Base-by-base conservation (phyloP, 495 filamentous ascomycete species). In the Chlorociboria aeruginascens region DNA sequence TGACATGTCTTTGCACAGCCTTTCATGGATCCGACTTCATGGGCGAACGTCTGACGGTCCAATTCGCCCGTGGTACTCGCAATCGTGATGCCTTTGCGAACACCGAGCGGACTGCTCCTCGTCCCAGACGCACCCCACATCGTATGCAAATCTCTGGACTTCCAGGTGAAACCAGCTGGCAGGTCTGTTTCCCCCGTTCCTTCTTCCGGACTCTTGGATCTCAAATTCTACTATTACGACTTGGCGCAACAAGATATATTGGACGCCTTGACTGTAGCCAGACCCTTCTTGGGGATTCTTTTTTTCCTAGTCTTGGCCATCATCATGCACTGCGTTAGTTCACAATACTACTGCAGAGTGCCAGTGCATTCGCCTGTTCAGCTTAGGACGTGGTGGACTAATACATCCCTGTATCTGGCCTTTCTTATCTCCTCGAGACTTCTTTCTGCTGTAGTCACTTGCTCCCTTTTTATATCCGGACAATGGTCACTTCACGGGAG, bases 91-190 rank as follows among this genome's bases (percentile, higher is more conserved):
- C 69, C 54, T 82, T 81, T 64, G 71, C 74, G 61, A 76, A 73
- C 61, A 69, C 71, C 46, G 83, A 95, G 62, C 86, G 88, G 61
- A 79, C 72, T 48, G 79, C 83, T 59, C 92, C 92, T 55, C 89
- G 93, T 59, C 90, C 92, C 35, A 81, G 92, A 55, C 89, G 92
- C 63, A 98, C 93, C 57, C 81, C 86, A 49, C 87, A 85, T 66
- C 87, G 92, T 62, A 96, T 98, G 92, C 80, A 88, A 66, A 89
- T 98, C 58, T 85, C 85, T 76, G 89, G 89, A 71, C 89, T 98
- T 69, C 89, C 90, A 60, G 76, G 76, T 68, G 93, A 97, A 74
- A 97, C 93, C 73, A 95, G 89, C 78, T 98, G 92, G 92, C 92
- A 98, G 92, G 92, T 98, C 85, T 93, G 92, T 85, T 82, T 71